Evolutionary conservation across 306 rosid species (phyloP).

Genomic region (Glycine soja): DNA sequence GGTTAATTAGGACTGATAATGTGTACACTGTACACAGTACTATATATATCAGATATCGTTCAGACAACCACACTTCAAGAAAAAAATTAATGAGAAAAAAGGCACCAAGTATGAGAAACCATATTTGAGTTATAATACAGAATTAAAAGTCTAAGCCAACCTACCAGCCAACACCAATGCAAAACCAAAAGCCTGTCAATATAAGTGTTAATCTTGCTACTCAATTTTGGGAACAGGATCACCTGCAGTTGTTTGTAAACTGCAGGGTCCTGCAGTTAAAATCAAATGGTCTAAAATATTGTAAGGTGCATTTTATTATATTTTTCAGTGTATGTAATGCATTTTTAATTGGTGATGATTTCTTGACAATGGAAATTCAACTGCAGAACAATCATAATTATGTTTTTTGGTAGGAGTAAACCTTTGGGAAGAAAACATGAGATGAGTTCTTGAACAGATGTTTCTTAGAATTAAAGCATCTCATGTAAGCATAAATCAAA

Average conservation of each 20-base stretch:
- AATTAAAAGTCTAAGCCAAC: neutral
- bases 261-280: slow-evolving; percentile 8
- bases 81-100: neutral
- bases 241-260: neutral
- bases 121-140: slow-evolving; percentile 17
- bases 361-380: neutral
- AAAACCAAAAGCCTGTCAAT: slow-evolving; percentile 10
- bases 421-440: neutral
- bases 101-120: slow-evolving; percentile 4
- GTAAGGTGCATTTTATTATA: neutral
- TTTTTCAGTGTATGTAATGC: neutral
- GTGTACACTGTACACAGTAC: neutral
- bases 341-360: neutral
- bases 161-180: slow-evolving; percentile 19
- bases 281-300: neutral
- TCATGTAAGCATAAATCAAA: neutral
- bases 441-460: neutral
- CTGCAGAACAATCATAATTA: neutral
- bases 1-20: slow-evolving; percentile 18
- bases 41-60: neutral
- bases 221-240: neutral
- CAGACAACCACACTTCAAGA: slow-evolving; percentile 29
- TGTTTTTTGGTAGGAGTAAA: neutral
- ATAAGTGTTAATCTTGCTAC: slow-evolving; percentile 2
- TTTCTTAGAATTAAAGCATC: slow-evolving; percentile 14